Conservation (phyloP, 768 basidiomycete species). For the Cubamyces lactineus region DNA sequence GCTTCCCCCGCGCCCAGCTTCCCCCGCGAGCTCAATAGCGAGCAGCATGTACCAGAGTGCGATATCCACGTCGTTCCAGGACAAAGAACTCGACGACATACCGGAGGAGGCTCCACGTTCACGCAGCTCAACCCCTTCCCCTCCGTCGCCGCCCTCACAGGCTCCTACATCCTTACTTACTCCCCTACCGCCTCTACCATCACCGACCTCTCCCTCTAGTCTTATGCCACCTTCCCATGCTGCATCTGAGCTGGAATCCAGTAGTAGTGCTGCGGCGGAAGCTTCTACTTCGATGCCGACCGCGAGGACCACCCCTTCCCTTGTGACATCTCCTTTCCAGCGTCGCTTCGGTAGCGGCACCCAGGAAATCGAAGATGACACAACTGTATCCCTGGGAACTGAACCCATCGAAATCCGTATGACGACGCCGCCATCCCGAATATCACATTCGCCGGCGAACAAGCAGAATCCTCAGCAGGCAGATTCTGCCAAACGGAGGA, state of each 20-base stretch:
- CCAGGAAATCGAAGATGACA: slow-evolving; percentile 42
- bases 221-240: no score
- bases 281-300: neutral
- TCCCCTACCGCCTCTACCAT: no score
- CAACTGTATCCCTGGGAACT: slow-evolving; percentile 62
- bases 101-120: slow-evolving; percentile 11
- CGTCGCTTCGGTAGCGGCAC: slow-evolving; percentile 1
- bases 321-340: neutral
- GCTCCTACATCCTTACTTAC: neutral
- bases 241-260: no score
- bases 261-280: neutral
- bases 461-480: no score
- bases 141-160: neutral
- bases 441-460: neutral
- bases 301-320: neutral
- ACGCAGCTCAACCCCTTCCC: slow-evolving; percentile 10
- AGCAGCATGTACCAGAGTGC: slow-evolving; percentile 84
- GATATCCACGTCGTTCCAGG: slow-evolving; percentile 42
- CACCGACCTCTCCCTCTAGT: no score
- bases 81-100: slow-evolving; percentile 7
- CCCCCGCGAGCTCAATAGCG: slow-evolving; percentile 46
- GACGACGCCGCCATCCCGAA: slow-evolving; percentile 43
- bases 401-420: slow-evolving; percentile 64
- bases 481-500: neutral
- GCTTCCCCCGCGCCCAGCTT: slow-evolving; percentile 45